These are phyloP conservation scores for Picea sitchensis DNA, from an alignment of 75 land plant genomes.

Conservation along the genomic window DNA sequence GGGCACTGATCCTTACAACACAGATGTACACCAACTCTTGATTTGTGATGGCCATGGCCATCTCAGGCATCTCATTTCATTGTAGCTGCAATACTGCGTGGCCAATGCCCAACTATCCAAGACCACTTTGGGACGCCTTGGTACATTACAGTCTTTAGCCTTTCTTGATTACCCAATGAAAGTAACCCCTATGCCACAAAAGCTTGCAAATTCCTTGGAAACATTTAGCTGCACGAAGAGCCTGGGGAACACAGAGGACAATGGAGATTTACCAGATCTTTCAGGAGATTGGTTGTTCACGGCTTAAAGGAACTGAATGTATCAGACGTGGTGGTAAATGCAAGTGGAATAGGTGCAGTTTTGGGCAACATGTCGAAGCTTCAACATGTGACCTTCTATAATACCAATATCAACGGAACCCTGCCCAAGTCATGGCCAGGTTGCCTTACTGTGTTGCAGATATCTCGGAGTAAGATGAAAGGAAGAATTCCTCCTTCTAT, in stretches of 20 bases:
- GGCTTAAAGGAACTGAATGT: conserved; percentile 27
- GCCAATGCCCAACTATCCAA: conserved; percentile 16
- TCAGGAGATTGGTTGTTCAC: conserved; percentile 34
- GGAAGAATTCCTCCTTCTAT: conserved; percentile 26
- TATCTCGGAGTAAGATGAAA: conserved; percentile 19
- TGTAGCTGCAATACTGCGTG: conserved; percentile 33
- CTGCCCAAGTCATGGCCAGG: conserved; percentile 26
- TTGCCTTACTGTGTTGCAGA: conserved; percentile 15
- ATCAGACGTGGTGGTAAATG: conserved; percentile 19
- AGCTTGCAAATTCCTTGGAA: conserved; percentile 18
- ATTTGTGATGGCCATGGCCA: conserved; percentile 15
- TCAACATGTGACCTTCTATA: conserved; percentile 24
- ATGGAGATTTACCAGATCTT: conserved; percentile 12
- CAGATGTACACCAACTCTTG: conserved; percentile 11
- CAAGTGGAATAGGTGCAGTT: conserved; percentile 10
- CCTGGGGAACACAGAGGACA: conserved; percentile 22
- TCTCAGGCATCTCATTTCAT: conserved; percentile 20
- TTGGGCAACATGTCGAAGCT: conserved; percentile 19
- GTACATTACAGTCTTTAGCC: conserved; percentile 21
- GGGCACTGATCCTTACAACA: conserved; percentile 29
- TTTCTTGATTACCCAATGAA: conserved; percentile 28
- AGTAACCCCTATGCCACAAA: conserved; percentile 10
- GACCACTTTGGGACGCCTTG: conserved; percentile 19
- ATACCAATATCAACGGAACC: conserved; percentile 22
- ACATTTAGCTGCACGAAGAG: conserved; percentile 17